These are phyloP conservation scores for Aristolochia californica DNA, from an alignment of 164 flowering plant genomes.

Conservation along the genomic window DNA sequence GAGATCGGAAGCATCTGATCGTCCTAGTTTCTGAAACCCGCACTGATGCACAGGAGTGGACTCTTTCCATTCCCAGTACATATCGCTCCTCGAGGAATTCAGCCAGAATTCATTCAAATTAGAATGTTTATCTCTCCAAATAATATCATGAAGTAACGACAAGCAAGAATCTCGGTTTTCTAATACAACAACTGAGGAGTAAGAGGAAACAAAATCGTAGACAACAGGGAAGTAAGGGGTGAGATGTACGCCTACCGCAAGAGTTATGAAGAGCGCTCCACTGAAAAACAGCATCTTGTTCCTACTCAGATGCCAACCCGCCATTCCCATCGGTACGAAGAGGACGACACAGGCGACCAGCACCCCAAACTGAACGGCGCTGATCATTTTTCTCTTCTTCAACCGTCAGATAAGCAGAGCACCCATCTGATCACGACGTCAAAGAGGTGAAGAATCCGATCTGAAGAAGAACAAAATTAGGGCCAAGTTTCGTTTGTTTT, in stretches of 20 bases:
- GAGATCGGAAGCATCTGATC: constrained; percentile 51
- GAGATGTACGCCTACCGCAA: constrained; percentile 81
- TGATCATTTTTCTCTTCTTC: constrained; percentile 11
- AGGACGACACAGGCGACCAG: constrained; percentile 70
- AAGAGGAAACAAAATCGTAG: constrained; percentile 26
- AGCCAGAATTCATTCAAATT: not conserved
- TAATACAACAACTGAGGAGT: constrained; percentile 17
- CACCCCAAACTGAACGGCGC: constrained; percentile 48
- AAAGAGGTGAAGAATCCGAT: not conserved
- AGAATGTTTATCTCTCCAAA: constrained; percentile 26
- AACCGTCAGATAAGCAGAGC: not conserved
- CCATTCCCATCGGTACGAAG: constrained; percentile 91
- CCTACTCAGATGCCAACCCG: constrained; percentile 90
- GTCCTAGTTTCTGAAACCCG: constrained; percentile 52
- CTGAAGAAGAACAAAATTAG: not conserved
- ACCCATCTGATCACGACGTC: not conserved
- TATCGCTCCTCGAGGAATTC: constrained; percentile 6
- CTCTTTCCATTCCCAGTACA: constrained; percentile 49
- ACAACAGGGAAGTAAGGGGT: constrained; percentile 76
- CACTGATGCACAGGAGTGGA: constrained; percentile 35
- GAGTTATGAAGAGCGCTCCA: constrained; percentile 76
- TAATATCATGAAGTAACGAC: constrained; percentile 50
- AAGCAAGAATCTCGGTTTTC: constrained; percentile 49
- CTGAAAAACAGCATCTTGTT: constrained; percentile 92
- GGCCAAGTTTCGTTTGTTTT: not conserved